These are phyloP conservation scores for Colletotrichum costaricense DNA, from an alignment of 2,329 filamentous ascomycete species.

Conservation along the genomic window DNA sequence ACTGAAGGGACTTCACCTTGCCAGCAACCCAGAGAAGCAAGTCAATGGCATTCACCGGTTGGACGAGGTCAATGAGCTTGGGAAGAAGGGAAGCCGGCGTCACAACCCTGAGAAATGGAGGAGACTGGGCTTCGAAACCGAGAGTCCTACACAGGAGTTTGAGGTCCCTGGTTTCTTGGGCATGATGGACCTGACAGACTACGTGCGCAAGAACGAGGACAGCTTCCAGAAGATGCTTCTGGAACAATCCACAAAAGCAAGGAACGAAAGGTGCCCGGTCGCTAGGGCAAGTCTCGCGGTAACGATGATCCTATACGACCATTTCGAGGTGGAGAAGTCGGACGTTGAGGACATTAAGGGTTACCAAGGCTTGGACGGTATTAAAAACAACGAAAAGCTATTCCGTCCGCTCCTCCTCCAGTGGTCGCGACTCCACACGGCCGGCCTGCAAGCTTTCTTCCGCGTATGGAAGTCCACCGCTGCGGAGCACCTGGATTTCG, in stretches of 20 bases:
- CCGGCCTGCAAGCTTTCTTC: slow-evolving; percentile 87
- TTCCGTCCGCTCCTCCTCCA: slow-evolving; percentile 91
- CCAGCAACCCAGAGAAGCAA: slow-evolving; percentile 77
- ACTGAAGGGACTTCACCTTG: slow-evolving; percentile 85
- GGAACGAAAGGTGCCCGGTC: slow-evolving; percentile 83
- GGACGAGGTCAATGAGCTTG: slow-evolving; percentile 50
- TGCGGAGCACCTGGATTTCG: slow-evolving; percentile 87
- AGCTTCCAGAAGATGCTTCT: slow-evolving; percentile 91
- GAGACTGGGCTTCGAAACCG: slow-evolving; percentile 88
- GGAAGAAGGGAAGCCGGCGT: slow-evolving; percentile 72
- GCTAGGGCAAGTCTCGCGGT: slow-evolving; percentile 88
- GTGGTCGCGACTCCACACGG: slow-evolving; percentile 91
- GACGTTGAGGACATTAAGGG: slow-evolving; percentile 83
- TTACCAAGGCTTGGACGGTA: slow-evolving; percentile 79
- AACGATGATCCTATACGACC: slow-evolving; percentile 90
- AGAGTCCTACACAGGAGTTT: slow-evolving; percentile 89
- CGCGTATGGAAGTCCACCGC: slow-evolving; percentile 92
- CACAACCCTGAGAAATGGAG: slow-evolving; percentile 95
- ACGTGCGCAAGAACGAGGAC: slow-evolving; percentile 91
- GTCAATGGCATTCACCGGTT: slow-evolving; percentile 50
- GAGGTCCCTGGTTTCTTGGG: slow-evolving; percentile 87
- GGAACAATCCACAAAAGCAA: slow-evolving; percentile 83
- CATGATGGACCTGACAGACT: slow-evolving; percentile 98
- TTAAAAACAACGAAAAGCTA: slow-evolving; percentile 83
- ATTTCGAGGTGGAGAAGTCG: slow-evolving; percentile 91